Conservation (phyloP, 1,284 basidiomycete species). For the Cutaneotrichosporon cyanovorans region DNA sequence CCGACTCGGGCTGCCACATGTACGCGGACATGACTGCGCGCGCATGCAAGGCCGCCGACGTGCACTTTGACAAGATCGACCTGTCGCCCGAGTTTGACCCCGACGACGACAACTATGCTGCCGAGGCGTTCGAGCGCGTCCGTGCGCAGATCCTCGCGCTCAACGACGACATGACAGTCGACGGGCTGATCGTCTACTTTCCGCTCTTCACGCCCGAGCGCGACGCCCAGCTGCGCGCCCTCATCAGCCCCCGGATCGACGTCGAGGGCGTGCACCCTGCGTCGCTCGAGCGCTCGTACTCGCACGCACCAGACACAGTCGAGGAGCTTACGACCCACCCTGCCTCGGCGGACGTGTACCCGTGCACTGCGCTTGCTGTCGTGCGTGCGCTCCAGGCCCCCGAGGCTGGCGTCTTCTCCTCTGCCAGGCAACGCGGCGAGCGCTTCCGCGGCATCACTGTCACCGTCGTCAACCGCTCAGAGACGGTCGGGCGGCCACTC, state of each 20-base stretch:
- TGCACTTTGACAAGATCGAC: conserved; percentile 17
- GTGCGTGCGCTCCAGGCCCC: conserved; percentile 20
- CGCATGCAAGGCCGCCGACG: conserved; percentile 13
- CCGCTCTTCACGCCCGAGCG: conserved; percentile 18
- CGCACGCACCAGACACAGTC: conserved; percentile 6
- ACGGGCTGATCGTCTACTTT: conserved; percentile 27
- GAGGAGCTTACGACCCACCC: conserved; percentile 7
- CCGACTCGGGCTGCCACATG: conserved; percentile 22
- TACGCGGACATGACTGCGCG: conserved; percentile 24
- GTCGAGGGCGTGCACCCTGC: conserved; percentile 24
- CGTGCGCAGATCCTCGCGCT: conserved; percentile 9
- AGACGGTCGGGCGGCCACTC: conserved; percentile 90
- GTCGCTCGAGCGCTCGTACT: conserved; percentile 8
- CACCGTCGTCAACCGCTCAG: conserved; percentile 93
- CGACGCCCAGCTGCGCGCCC: conserved; percentile 20
- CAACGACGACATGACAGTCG: conserved; percentile 20
- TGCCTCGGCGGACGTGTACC: conserved; percentile 14
- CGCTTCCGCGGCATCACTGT: conserved; percentile 56
- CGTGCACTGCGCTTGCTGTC: conserved; percentile 28
- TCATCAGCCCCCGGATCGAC: conserved; percentile 26
- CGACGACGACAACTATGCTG: no score
- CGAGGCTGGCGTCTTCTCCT: conserved; percentile 8
- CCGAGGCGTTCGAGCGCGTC: conserved; percentile 9
- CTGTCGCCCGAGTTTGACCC: conserved; percentile 1
- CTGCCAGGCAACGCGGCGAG: conserved; percentile 1